These are phyloP conservation scores for Cladosporium oxysporum DNA, from an alignment of 2,329 filamentous ascomycete species.

Conservation along the genomic window DNA sequence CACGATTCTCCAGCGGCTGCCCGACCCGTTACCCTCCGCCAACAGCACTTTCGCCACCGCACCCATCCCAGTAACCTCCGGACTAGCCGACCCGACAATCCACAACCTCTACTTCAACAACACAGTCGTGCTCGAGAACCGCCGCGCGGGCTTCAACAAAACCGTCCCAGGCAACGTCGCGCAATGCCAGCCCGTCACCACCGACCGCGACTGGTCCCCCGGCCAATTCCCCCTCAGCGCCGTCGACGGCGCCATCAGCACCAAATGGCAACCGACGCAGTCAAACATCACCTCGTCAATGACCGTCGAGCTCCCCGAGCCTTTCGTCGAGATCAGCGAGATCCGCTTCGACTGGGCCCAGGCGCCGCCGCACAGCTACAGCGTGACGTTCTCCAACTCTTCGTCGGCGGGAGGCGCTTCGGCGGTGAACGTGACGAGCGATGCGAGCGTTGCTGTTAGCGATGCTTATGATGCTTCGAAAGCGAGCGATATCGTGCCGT, in stretches of 20 bases:
- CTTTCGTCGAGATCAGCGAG: constrained; percentile 47
- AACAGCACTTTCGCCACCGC: constrained; percentile 55
- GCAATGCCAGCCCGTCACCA: constrained; percentile 60
- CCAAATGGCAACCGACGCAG: constrained; percentile 64
- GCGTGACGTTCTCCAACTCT: constrained; percentile 57
- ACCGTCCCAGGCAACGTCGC: constrained; percentile 63
- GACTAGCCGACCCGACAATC: constrained; percentile 48
- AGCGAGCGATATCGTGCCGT: constrained; percentile 42
- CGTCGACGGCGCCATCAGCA: constrained; percentile 66
- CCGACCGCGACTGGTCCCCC: constrained; percentile 52
- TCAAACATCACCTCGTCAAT: constrained; percentile 56
- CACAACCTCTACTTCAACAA: constrained; percentile 43
- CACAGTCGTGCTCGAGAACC: constrained; percentile 59
- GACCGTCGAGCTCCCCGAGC: constrained; percentile 53
- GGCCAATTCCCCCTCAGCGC: constrained; percentile 71
- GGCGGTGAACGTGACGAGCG: constrained; percentile 26
- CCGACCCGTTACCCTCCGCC: constrained; percentile 52
- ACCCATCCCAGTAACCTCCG: constrained; percentile 60
- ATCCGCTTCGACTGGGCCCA: constrained; percentile 64
- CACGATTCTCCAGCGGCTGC: constrained; percentile 60
- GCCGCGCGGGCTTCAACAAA: constrained; percentile 55
- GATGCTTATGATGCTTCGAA: constrained; percentile 43
- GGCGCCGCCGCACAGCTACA: constrained; percentile 55
- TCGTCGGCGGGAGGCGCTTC: constrained; percentile 29
- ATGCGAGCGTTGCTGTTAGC: constrained; percentile 41